These are phyloP conservation scores for Lasiosphaeria miniovina DNA, from an alignment of 495 filamentous ascomycete genomes.

Conservation along the genomic window DNA sequence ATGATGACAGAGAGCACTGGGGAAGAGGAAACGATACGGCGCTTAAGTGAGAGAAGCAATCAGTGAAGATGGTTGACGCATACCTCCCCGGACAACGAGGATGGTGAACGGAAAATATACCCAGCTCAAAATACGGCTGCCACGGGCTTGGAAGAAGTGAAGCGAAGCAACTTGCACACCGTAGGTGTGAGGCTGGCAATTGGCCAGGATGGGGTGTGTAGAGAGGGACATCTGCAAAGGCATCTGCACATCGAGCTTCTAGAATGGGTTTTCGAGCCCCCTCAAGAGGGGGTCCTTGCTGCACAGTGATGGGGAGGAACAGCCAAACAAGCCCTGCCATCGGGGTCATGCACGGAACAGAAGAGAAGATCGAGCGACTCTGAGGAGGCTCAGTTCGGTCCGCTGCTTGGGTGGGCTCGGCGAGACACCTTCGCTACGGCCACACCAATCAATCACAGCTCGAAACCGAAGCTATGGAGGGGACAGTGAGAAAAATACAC, in stretches of 20 bases:
- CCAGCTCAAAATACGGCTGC: background rate
- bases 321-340: background rate
- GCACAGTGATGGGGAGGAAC: background rate
- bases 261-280: background rate
- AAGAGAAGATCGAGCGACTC: too few species aligned
- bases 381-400: conserved; percentile 3
- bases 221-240: background rate
- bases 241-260: background rate
- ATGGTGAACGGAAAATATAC: background rate
- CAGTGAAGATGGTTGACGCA: background rate
- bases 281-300: background rate
- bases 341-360: too few species aligned
- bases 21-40: too few species aligned
- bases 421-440: background rate
- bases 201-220: background rate
- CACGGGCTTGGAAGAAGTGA: conserved; percentile 2
- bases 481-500: conserved; percentile 2
- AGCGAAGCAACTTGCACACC: conserved; percentile 7
- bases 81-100: background rate
- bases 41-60: too few species aligned
- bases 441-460: conserved; percentile 1
- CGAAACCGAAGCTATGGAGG: background rate
- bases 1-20: too few species aligned
- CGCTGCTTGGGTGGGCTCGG: too few species aligned
- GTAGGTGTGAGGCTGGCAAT: background rate